Evolutionary conservation across 192 early-diverging fungal species (phyloP), one percentile per base, ranked within the genome.

Genomic region (Umbelopsis sp.): DNA sequence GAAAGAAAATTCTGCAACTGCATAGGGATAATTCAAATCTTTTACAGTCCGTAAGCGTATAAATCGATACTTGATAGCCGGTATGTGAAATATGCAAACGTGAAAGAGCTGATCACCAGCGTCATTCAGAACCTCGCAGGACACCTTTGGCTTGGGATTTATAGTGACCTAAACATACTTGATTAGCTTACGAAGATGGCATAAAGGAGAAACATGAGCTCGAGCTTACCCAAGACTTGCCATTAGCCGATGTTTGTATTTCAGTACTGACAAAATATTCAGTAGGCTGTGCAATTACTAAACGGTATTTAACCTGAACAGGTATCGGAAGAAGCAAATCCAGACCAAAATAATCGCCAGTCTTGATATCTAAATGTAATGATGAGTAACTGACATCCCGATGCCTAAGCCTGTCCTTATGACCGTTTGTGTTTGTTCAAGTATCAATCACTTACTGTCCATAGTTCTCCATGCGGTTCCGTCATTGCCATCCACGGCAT

Each of bases 301-400:
- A 64, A 16, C 76, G 67, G 45, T 71, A 82, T 37, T 53, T 66
- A 13, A 78, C 35, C 18, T 70, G 72, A 45, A 70, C 78, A 27
- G 73, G 69, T 33, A 87, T 80, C 15, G 74, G 71, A 27, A 85
- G 70, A 41, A 87, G 47, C 72, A 87, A 72, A 74, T 87, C 86
- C 45, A 87, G 52, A 20, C 86, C 84, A 76, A 87, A 82, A 58
- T 84, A 87, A 48, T 87, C 86, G 11, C 78, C 82, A 30, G 66
- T 61, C 7, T 53, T 70, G 47, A 85, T 85, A 23, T 76, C 81
- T 76, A 69, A 58, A 15, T 61, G 68, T 49, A 12, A 44, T 35
- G 37, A 35, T 53, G 4, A 47, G 1, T 35, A 55, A 33, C 35
- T 20, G 30, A 47, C n/a, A 18, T 44, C 55, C 46, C n/a, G 49